Conservation (phyloP, 2,329 filamentous ascomycete species). For the Lasiodiplodia hormozganensis region DNA sequence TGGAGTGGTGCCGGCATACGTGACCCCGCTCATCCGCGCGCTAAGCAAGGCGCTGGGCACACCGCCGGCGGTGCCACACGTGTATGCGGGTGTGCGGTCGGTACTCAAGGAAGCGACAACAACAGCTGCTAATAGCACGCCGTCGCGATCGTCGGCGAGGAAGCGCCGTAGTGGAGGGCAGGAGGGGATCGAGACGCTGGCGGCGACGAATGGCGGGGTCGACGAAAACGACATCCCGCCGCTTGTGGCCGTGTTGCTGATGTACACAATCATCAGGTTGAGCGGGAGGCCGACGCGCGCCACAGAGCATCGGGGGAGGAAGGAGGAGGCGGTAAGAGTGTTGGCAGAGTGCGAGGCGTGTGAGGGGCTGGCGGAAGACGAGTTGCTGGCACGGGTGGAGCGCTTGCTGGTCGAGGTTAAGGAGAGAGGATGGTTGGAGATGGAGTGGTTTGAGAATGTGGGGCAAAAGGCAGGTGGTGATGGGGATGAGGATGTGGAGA, state of each 20-base stretch:
- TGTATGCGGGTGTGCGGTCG: constrained; percentile 73
- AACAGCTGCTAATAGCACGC: constrained; percentile 11
- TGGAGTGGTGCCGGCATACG: constrained; percentile 59
- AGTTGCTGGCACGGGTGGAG: constrained; percentile 52
- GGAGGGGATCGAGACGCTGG: neutral
- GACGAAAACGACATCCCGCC: constrained; percentile 52
- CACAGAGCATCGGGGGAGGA: constrained; percentile 19
- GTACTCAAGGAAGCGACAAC: constrained; percentile 51
- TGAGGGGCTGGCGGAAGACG: constrained; percentile 39
- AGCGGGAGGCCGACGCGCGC: constrained; percentile 35
- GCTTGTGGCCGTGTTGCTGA: constrained; percentile 66
- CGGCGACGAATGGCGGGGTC: neutral
- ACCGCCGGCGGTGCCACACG: constrained; percentile 70
- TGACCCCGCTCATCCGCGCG: constrained; percentile 71
- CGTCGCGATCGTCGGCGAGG: constrained; percentile 52
- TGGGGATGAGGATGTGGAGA: constrained; percentile 50
- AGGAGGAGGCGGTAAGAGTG: constrained; percentile 3
- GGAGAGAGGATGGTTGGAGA: constrained; percentile 32
- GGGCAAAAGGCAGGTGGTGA: constrained; percentile 34
- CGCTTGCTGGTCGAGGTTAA: constrained; percentile 25
- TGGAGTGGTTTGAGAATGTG: constrained; percentile 34
- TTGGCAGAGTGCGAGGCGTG: constrained; percentile 33
- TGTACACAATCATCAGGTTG: constrained; percentile 64
- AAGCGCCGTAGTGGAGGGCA: constrained; percentile 46
- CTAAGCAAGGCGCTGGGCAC: constrained; percentile 69